A percentile compares a stretch with the other conserved stretches of the same genome.
phyloP scores from a whole-genome alignment of 495 filamentous ascomycete genomes.

The Penicillium pancosmium region DNA sequence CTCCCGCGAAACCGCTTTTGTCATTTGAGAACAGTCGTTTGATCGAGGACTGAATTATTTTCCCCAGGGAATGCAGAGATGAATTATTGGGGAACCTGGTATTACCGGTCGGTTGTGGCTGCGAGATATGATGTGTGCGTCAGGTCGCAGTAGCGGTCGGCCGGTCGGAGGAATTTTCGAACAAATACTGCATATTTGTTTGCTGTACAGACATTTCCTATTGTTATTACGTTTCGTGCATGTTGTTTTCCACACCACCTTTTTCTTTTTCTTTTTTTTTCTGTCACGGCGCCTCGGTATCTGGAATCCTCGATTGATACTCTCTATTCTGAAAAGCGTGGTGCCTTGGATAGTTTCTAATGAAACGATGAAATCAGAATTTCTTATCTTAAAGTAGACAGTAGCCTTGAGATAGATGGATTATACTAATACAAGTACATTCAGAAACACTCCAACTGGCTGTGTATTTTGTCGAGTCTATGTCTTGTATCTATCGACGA shows the following conservation, averaged over 20 bases:
- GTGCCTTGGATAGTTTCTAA: conserved; percentile 35
- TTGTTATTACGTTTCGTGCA: conserved; percentile 14
- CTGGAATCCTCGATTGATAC: conserved; percentile 34
- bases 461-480: no score
- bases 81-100: background rate
- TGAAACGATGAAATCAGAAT: conserved; percentile 36
- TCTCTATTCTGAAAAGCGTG: conserved; percentile 29
- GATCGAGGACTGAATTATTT: conserved; percentile 17
- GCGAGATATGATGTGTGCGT: background rate
- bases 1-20: conserved; percentile 12
- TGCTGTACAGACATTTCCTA: conserved; percentile 34
- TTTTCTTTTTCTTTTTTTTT: conserved; percentile 28
- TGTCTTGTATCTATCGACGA: background rate
- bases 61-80: conserved; percentile 10
- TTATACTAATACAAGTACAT: background rate
- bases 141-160: background rate
- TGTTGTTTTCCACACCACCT: conserved; percentile 5
- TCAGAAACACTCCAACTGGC: background rate
- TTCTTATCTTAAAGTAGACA: background rate
- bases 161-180: conserved; percentile 17
- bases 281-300: conserved; percentile 33
- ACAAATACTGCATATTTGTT: conserved; percentile 34
- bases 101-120: conserved; percentile 5
- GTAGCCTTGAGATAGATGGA: no score
- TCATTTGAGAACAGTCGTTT: conserved; percentile 23